A percentile compares a stretch with the other conserved stretches of the same genome.
Evolutionary conservation across 495 filamentous ascomycete species (phyloP).

Genomic region (Neurospora sp.): DNA sequence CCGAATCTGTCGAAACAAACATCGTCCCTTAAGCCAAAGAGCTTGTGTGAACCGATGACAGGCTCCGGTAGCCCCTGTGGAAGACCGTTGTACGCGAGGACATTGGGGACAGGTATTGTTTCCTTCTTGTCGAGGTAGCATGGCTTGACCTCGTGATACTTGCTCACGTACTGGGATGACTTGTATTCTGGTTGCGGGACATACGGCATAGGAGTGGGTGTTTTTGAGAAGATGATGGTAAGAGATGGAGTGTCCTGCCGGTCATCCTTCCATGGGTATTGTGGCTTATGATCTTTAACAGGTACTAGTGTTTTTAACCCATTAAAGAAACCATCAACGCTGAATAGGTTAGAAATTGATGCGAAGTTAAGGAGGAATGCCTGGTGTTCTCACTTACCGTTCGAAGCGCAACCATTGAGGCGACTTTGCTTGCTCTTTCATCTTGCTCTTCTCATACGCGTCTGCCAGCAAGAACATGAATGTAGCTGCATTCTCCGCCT

Average conservation of each 20-base stretch:
- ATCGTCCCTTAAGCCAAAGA: conserved; percentile 70
- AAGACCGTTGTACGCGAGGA: conserved; percentile 63
- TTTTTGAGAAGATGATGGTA: conserved; percentile 22
- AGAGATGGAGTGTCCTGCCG: conserved; percentile 19
- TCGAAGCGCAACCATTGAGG: conserved; percentile 32
- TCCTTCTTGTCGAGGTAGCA: conserved; percentile 66
- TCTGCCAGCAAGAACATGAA: neutral
- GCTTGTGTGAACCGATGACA: conserved; percentile 66
- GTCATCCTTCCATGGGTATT: conserved; percentile 52
- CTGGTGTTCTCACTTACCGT: conserved; percentile 24
- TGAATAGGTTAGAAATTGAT: conserved; percentile 11
- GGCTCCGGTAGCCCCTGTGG: conserved; percentile 72
- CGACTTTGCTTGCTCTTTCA: conserved; percentile 11
- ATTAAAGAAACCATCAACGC: conserved; percentile 67
- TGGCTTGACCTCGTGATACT: conserved; percentile 53
- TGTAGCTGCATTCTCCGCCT: neutral
- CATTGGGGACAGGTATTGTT: conserved; percentile 47
- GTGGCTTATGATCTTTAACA: conserved; percentile 53
- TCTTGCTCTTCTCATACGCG: neutral
- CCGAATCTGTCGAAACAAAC: conserved; percentile 93
- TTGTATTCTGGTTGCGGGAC: conserved; percentile 59
- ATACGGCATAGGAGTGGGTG: conserved; percentile 49
- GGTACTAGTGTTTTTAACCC: conserved; percentile 61
- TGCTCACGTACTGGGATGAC: conserved; percentile 45
- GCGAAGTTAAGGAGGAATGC: neutral